Conservation (phyloP, 2,329 filamentous ascomycete genomes). For the Trichoderma afroharzianum region DNA sequence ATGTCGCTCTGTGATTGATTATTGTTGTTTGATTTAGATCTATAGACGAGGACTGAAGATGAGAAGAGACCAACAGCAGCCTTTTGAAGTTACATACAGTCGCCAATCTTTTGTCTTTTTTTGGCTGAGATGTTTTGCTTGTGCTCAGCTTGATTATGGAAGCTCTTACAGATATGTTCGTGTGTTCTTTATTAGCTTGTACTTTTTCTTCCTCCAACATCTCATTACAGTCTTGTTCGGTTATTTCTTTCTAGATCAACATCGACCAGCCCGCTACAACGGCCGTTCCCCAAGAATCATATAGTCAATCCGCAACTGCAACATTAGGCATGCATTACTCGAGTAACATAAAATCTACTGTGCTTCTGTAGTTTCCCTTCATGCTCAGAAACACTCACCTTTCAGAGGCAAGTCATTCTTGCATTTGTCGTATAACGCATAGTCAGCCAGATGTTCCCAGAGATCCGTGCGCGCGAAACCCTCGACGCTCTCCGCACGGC, state of each 20-base stretch:
- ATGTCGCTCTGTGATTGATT: neutral
- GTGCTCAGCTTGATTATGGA: neutral
- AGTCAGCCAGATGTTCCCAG: neutral
- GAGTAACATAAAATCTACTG: neutral
- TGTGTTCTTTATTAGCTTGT: neutral
- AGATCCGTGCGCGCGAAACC: neutral
- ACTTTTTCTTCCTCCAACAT: neutral
- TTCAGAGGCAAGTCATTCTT: neutral
- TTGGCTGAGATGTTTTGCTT: neutral
- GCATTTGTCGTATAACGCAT: neutral
- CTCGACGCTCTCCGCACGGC: neutral
- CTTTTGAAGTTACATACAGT: too few species aligned
- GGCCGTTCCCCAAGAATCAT: neutral
- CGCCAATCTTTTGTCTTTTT: too few species aligned
- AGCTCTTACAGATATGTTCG: neutral
- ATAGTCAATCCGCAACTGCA: neutral
- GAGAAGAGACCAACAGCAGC: too few species aligned
- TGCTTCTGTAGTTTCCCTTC: neutral
- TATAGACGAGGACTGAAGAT: too few species aligned
- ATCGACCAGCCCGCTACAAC: neutral
- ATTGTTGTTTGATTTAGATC: neutral
- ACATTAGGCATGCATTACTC: neutral
- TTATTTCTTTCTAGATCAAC: neutral
- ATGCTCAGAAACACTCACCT: neutral
- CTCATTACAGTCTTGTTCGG: neutral